phyloP scores from a whole-genome alignment of 176 grass and related monocot species.

The Oryza punctata region DNA sequence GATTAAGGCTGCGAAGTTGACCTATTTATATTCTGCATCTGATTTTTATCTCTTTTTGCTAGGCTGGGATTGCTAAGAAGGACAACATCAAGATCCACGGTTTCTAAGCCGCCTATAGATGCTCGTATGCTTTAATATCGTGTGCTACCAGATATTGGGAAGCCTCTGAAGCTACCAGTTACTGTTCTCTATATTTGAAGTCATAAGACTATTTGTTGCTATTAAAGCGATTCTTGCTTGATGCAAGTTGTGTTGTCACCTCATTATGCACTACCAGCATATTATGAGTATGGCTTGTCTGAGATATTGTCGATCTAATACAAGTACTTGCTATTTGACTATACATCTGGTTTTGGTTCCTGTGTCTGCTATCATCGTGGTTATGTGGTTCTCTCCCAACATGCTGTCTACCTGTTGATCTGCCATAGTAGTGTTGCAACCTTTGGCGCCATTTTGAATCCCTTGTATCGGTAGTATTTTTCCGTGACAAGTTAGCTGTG shows the following conservation, averaged over 20 bases:
- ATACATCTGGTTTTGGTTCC: neutral
- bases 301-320: conserved; percentile 41
- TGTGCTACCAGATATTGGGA: conserved; percentile 1
- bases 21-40: neutral
- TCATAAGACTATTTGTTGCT: conserved; percentile 24
- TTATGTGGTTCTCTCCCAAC: neutral
- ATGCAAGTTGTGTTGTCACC: conserved; percentile 52
- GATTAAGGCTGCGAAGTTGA: neutral
- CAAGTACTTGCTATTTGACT: conserved; percentile 23
- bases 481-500: no score
- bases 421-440: no score
- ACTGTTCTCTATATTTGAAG: conserved; percentile 34
- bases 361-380: neutral
- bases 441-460: neutral
- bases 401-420: neutral
- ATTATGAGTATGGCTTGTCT: conserved; percentile 39
- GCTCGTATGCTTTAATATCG: neutral
- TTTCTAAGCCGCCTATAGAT: conserved; percentile 47
- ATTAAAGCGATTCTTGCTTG: conserved; percentile 41
- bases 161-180: conserved; percentile 18
- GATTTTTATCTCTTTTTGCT: neutral
- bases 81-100: conserved; percentile 83
- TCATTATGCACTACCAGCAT: conserved; percentile 13
- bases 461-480: no score
- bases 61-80: conserved; percentile 82